These are phyloP conservation scores for Hyaloscypha variabilis DNA, from an alignment of 495 filamentous ascomycete genomes.

Conservation along the genomic window DNA sequence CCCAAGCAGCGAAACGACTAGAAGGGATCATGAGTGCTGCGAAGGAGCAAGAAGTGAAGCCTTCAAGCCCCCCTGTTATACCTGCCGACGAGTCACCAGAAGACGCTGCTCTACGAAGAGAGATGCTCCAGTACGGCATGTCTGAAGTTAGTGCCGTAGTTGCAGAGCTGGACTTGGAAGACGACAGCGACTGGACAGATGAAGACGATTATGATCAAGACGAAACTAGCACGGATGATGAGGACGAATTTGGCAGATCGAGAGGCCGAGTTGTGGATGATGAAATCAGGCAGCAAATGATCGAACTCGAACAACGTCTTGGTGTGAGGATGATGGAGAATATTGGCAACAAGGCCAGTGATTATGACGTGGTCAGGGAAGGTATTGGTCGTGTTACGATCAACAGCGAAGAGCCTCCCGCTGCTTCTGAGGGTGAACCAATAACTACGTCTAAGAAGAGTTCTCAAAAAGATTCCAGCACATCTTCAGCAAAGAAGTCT, in stretches of 20 bases:
- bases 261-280: constrained; percentile 63
- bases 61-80: constrained; percentile 44
- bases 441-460: constrained; percentile 4
- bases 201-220: constrained; percentile 60
- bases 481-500: constrained; percentile 59
- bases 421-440: neutral
- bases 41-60: constrained; percentile 39
- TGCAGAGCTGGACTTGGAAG: constrained; percentile 87
- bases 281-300: constrained; percentile 78
- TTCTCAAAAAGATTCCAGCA: neutral
- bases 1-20: constrained; percentile 42
- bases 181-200: constrained; percentile 56
- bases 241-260: constrained; percentile 69
- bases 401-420: constrained; percentile 19
- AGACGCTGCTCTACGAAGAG: constrained; percentile 76
- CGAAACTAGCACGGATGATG: constrained; percentile 53
- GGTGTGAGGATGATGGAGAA: constrained; percentile 59
- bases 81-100: constrained; percentile 72
- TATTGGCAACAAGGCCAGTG: constrained; percentile 46
- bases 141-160: constrained; percentile 85
- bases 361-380: constrained; percentile 33
- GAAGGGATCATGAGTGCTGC: constrained; percentile 52
- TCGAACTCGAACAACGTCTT: constrained; percentile 76
- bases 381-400: constrained; percentile 44
- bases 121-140: constrained; percentile 92